Evolutionary conservation across 352 stramenopile genomes (phyloP), one percentile per base, ranked within the genome.

Genomic region (Phytophthora crassamura): DNA sequence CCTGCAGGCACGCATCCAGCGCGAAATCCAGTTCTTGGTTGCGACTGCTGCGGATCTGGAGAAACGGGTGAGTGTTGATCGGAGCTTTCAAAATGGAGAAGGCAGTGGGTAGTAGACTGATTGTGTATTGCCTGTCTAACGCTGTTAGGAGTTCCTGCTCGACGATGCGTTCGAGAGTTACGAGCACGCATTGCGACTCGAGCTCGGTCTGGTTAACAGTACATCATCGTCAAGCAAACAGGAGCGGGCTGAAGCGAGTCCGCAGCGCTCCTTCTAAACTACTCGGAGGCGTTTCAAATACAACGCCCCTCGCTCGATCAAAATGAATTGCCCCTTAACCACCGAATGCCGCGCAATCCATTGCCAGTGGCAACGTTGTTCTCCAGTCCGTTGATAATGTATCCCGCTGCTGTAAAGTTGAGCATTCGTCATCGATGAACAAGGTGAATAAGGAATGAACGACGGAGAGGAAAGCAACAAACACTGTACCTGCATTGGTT

Each of bases 301-400:
- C 3, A 3, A 25, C 30, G 22, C 40, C 41, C 34, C 25, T 20
- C 7, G 35, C 18, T n/a, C n/a, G n/a, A n/a, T 75, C 67, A 91
- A 57, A 90, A 77, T n/a, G 82, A 86, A 61, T 94, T 94, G 30
- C 83, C 82, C 33, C 84, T 77, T 30, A 94, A 69, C 86, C 86
- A 94, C 30, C 86, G 78, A 38, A 94, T 94, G 41, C 86, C 86
- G 7, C 86, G 80, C 34, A 94, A 67, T 1, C 86, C 84, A 45
- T 93, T 94, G 11, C 86, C 86, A 2, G 84, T 80, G 16, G 86
- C 86, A 36, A 94, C 84, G 53, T 94, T 93, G 59, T 89, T 94
- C 60, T 93, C 86, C 16, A 93, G 71, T 25, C 86, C 82, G 47
- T 94, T 93, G 67, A 94, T 94, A 43, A 94, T 93, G 63, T 91